A percentile compares a stretch with the other conserved stretches of the same genome.
These are phyloP conservation scores for Polyplosphaeria fusca DNA, from an alignment of 495 filamentous ascomycete genomes.

Conservation along the genomic window DNA sequence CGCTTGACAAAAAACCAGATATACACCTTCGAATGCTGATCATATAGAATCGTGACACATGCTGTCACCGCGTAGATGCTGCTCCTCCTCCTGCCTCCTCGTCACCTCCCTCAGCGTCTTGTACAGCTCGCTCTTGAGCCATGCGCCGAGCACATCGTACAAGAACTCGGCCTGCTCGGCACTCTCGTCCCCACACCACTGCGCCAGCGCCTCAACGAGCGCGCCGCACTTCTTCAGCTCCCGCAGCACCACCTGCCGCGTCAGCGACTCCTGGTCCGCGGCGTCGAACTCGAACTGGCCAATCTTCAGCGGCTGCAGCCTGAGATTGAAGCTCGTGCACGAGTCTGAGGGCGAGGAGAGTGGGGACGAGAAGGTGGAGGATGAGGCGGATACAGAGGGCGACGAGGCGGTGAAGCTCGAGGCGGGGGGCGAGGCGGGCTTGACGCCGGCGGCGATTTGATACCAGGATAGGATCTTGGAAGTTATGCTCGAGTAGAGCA, in stretches of 20 bases:
- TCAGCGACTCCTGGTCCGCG: conserved; percentile 30
- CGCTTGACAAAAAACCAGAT: no score
- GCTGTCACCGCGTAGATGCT: no score
- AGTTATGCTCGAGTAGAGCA: conserved; percentile 32
- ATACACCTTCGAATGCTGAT: no score
- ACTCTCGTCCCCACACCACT: conserved; percentile 7
- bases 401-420: conserved; percentile 12
- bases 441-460: conserved; percentile 24
- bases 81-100: conserved; percentile 5
- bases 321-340: conserved; percentile 10
- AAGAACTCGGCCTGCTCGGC: conserved; percentile 21
- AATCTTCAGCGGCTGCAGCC: conserved; percentile 27
- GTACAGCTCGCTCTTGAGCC: conserved; percentile 29
- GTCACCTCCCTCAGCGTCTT: conserved; percentile 20
- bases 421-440: conserved; percentile 10
- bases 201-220: conserved; percentile 24
- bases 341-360: conserved; percentile 14
- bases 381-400: conserved; percentile 7
- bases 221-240: conserved; percentile 30
- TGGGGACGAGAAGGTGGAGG: conserved; percentile 13
- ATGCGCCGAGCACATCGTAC: conserved; percentile 24
- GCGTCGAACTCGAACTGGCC: conserved; percentile 31
- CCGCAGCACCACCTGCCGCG: conserved; percentile 22
- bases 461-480: conserved; percentile 33
- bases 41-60: no score